Percentiles rank a stretch among this genome's conserved stretches.
phyloP scores from a whole-genome alignment of 169 alveolate genomes.

The Theileria orientalis region DNA sequence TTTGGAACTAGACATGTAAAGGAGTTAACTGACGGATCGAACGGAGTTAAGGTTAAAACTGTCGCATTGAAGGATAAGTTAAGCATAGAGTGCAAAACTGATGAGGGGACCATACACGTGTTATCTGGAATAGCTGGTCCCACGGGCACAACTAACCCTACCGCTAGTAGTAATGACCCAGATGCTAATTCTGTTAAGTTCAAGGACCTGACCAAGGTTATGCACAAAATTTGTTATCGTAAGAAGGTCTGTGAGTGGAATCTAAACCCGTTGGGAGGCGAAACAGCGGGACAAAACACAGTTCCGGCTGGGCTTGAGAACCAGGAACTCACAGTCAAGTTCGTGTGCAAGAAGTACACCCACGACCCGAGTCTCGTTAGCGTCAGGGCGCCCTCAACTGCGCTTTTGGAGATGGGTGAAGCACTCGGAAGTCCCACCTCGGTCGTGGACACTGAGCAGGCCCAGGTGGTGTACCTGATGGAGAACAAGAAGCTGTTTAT shows the following conservation, averaged over 20 bases:
- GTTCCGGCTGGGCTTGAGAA: constrained; percentile 3
- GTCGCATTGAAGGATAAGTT: neutral
- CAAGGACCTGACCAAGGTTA: constrained; percentile 14
- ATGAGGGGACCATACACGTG: neutral
- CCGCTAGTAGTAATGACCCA: too few species aligned
- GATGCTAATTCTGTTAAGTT: constrained; percentile 14
- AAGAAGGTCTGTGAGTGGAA: constrained; percentile 14
- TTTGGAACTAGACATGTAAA: neutral
- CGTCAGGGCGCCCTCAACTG: neutral
- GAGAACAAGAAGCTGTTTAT: constrained; percentile 25
- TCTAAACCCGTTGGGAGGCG: neutral
- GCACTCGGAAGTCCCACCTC: neutral
- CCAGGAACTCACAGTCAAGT: constrained; percentile 41
- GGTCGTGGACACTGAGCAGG: neutral
- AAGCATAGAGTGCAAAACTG: neutral
- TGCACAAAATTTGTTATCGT: constrained; percentile 17
- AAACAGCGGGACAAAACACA: neutral
- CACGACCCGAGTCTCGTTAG: constrained; percentile 21
- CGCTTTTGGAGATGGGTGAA: constrained; percentile 14
- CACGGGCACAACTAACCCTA: neutral
- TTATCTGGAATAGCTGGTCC: constrained; percentile 1
- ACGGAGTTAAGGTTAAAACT: neutral
- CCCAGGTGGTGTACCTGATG: constrained; percentile 8
- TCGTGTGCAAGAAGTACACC: constrained; percentile 31
- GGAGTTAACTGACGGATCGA: neutral